Evolutionary conservation across 768 basidiomycete species (phyloP), one percentile per base, ranked within the genome.

Genomic region (Leccinum sublutescens): DNA sequence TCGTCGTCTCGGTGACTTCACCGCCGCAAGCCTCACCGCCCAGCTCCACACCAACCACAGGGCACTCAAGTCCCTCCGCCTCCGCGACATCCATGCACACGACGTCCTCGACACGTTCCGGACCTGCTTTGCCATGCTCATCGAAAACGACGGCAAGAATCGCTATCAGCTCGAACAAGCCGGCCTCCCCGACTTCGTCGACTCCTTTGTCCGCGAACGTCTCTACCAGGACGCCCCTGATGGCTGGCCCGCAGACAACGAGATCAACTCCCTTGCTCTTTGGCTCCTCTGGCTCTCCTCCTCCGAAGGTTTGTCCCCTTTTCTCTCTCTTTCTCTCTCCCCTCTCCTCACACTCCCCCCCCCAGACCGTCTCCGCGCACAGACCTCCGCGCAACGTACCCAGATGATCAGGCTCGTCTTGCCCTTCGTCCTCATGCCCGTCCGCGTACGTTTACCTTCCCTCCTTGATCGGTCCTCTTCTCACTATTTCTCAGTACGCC

Each of bases 111-210:
- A 71, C 0, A 65, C 73, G 1, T 76, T 90, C 21, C 81, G 80
- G 72, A 73, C 71, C 0, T 77, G 78, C 5, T 83, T 80, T 54
- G 64, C 86, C 47, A 81, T 90, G 78, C 68, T 86, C 69, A 72
- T 82, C 4, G 88, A 89, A 61, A 84, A 87, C 71, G 87, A 89
- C 70, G 86, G 86, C 34, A 80, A 79, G 67, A 90, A 90, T 68
- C 76, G 77, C 36, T 72, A 64, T 4, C 85, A 85, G 71, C 81
- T 89, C 51, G 75, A 80, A 57, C 75, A 71, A 23, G 86, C 83
- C 0, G 79, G 80, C 4, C 74, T 85, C 3, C 76, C 78, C 38
- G 61, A 60, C 5, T 85, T 81, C 47, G 75, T 83, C 9, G 77
- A 81, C 50, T 19, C 56, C 2, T 83, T 79, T 57, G 68, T 85